A percentile compares a stretch with the other conserved stretches of the same genome.
Conservation (phyloP, 108 stramenopile species). For the Licmophora abbreviata region DNA sequence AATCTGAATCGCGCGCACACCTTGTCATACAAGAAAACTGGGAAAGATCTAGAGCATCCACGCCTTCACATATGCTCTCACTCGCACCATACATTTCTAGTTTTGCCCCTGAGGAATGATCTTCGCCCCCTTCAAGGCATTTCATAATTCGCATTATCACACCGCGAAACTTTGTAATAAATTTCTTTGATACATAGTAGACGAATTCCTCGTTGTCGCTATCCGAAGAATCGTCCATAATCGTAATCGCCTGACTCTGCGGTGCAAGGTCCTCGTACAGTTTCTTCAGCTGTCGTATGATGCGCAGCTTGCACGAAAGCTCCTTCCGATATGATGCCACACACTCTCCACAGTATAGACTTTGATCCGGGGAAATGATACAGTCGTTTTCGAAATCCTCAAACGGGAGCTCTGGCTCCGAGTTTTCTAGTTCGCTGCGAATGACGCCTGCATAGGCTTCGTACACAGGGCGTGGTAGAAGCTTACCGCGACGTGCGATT, state of each 20-base stretch:
- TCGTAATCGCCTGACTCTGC: no score
- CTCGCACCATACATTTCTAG: background rate
- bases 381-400: conserved; percentile 1
- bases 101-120: background rate
- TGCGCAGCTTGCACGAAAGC: conserved; percentile 12
- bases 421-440: conserved; percentile 18
- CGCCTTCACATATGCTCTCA: conserved; percentile 8
- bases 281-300: conserved; percentile 9
- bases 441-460: conserved; percentile 28
- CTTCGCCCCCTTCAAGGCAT: conserved; percentile 4
- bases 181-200: conserved; percentile 12
- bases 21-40: no score
- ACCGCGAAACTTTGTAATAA: conserved; percentile 16
- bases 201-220: conserved; percentile 9
- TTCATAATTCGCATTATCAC: conserved; percentile 11
- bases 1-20: no score
- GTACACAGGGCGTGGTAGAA: conserved; percentile 37
- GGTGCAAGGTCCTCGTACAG: conserved; percentile 15
- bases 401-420: conserved; percentile 5
- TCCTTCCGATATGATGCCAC: conserved; percentile 8
- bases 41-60: conserved; percentile 14
- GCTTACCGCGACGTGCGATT: conserved; percentile 44
- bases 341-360: conserved; percentile 27
- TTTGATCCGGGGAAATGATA: conserved; percentile 5
- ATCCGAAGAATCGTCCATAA: no score